Percentiles rank a stretch among this genome's conserved stretches.
phyloP scores from a whole-genome alignment of 768 basidiomycete genomes.

The Tricholoma sp. region DNA sequence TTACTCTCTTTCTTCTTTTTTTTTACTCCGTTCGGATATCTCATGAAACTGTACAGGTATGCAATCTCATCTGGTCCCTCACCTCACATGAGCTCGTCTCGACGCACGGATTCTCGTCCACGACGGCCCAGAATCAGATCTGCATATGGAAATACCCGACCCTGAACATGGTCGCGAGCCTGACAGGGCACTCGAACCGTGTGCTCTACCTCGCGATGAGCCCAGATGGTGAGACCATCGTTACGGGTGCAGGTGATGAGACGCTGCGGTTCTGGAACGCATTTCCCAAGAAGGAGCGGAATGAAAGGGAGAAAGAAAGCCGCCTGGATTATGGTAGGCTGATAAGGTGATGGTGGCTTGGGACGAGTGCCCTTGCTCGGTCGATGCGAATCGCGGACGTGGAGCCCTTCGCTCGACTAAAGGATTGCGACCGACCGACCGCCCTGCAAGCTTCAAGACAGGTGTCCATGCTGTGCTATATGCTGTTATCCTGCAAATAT shows the following conservation, averaged over 20 bases:
- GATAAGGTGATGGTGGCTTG: conserved; percentile 25
- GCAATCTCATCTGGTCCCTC: conserved; percentile 94
- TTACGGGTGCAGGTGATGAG: conserved; percentile 97
- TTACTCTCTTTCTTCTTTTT: neutral
- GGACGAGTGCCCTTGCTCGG: neutral
- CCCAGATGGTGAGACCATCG: conserved; percentile 96
- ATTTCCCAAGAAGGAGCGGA: conserved; percentile 70
- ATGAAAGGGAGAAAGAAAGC: conserved; percentile 35
- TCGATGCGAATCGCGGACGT: neutral
- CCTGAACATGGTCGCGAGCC: conserved; percentile 88
- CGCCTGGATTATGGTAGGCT: conserved; percentile 45
- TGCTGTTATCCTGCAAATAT: neutral
- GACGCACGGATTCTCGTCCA: conserved; percentile 94
- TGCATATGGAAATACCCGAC: conserved; percentile 94
- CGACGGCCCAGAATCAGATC: conserved; percentile 93
- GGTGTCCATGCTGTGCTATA: neutral
- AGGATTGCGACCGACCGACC: neutral
- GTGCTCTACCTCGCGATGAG: conserved; percentile 97
- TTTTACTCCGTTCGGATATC: conserved; percentile 10
- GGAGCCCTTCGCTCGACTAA: neutral
- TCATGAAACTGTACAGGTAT: conserved; percentile 52
- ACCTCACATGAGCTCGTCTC: conserved; percentile 97
- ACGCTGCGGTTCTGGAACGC: conserved; percentile 98
- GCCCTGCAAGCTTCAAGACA: neutral
- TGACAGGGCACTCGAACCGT: conserved; percentile 92